A percentile compares a stretch with the other conserved stretches of the same genome.
Conservation (phyloP, 306 rosid species). For the Herpetospermum pedunculosum region DNA sequence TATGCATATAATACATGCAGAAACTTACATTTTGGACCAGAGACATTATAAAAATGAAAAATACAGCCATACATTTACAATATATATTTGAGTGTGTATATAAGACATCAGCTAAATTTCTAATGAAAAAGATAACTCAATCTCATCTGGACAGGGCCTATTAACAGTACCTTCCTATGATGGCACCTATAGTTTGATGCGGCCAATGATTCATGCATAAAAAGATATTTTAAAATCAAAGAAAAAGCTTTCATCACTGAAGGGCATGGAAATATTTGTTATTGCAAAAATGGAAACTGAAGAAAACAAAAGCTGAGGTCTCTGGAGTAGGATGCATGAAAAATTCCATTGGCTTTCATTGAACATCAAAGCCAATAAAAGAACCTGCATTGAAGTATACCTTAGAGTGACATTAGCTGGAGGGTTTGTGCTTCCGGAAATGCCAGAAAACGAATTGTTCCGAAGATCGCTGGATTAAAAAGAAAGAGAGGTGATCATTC, state of each 20-base stretch:
- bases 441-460: conserved; percentile 40
- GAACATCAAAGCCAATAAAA: background rate
- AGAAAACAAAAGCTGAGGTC: background rate
- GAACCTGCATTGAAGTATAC: conserved; percentile 25
- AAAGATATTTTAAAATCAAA: background rate
- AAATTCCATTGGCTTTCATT: background rate
- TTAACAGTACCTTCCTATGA: background rate
- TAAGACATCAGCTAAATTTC: background rate
- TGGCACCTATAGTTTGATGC: background rate
- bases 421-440: conserved; percentile 31
- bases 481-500: background rate
- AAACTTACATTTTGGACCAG: background rate
- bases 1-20: background rate
- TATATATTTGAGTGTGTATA: background rate
- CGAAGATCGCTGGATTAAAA: conserved; percentile 47
- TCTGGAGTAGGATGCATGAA: background rate
- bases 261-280: background rate
- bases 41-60: background rate
- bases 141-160: background rate
- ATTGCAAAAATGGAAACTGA: background rate
- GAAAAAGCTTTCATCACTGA: background rate
- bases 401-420: conserved; percentile 58
- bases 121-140: background rate
- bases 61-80: background rate
- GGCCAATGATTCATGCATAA: background rate